Percentiles rank a stretch among this genome's conserved stretches.
phyloP scores from a whole-genome alignment of 176 grass and related monocot species.

The Eremochloa ophiuroides region DNA sequence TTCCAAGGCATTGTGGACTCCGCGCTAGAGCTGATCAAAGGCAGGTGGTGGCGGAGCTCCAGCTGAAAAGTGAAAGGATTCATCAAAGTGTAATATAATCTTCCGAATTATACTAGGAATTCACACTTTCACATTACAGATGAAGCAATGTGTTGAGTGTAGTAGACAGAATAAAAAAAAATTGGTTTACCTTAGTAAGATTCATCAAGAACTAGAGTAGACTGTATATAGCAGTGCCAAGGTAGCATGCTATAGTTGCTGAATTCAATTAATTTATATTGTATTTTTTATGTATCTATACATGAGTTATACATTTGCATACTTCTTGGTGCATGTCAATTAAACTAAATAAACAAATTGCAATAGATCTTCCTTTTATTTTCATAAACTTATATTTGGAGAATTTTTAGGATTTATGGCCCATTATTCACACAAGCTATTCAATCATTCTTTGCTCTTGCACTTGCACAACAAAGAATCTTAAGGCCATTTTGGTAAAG shows the following conservation, averaged over 20 bases:
- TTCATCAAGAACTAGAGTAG: not conserved
- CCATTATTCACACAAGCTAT: not conserved
- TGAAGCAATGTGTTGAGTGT: not conserved
- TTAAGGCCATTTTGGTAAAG: no score
- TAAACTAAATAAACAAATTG: not conserved
- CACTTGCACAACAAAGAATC: no score
- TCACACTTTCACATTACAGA: not conserved
- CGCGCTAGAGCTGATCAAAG: not conserved
- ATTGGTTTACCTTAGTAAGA: not conserved
- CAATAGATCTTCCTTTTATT: not conserved
- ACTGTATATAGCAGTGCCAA: not conserved
- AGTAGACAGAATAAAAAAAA: not conserved
- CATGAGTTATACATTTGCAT: not conserved
- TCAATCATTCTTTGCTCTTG: not conserved
- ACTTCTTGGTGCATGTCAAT: not conserved
- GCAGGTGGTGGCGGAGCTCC: not conserved
- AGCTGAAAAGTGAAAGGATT: not conserved
- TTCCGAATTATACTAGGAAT: not conserved
- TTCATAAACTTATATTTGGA: not conserved
- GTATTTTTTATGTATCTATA: not conserved
- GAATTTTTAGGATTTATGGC: not conserved
- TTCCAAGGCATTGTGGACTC: conserved; percentile 33
- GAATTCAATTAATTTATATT: not conserved
- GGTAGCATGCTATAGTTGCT: not conserved
- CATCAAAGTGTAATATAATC: not conserved